phyloP scores from a whole-genome alignment of 495 filamentous ascomycete species.

The Niebla homalea region DNA sequence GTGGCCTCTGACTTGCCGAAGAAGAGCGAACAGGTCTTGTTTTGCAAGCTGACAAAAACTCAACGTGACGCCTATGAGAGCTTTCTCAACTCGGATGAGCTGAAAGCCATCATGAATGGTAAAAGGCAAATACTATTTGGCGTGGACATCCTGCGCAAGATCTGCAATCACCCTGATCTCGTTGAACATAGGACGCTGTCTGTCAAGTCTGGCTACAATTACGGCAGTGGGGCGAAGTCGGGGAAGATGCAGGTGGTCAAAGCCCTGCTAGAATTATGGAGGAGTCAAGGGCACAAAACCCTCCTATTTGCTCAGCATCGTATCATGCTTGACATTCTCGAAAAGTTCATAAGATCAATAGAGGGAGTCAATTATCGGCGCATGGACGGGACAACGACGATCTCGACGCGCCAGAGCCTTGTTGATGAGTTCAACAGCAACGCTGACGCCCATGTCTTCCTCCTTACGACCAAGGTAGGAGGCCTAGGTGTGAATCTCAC shows the following conservation, averaged over 20 bases:
- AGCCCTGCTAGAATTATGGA: conserved; percentile 74
- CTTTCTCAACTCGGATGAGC: conserved; percentile 73
- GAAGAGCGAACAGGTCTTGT: conserved; percentile 89
- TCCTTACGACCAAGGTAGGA: conserved; percentile 89
- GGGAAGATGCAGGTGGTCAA: conserved; percentile 93
- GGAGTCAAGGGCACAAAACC: conserved; percentile 74
- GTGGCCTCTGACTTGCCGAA: conserved; percentile 85
- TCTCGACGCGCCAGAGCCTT: conserved; percentile 66
- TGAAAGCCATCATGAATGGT: conserved; percentile 60
- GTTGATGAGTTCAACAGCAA: conserved; percentile 87
- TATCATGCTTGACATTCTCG: conserved; percentile 87
- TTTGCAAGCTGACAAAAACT: conserved; percentile 72
- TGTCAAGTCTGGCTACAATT: conserved; percentile 48
- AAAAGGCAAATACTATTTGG: conserved; percentile 71
- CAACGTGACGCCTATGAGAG: conserved; percentile 65
- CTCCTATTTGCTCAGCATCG: conserved; percentile 80
- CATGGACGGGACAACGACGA: conserved; percentile 85
- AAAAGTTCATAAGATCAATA: conserved; percentile 56
- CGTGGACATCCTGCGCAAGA: conserved; percentile 84
- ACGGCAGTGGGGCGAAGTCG: conserved; percentile 60
- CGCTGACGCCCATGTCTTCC: conserved; percentile 68
- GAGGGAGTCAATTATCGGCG: conserved; percentile 64
- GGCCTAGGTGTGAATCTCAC: conserved; percentile 90
- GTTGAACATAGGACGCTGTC: conserved; percentile 49
- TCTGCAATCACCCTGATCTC: conserved; percentile 94